Evolutionary conservation across 768 basidiomycete species (phyloP).

Genomic region (Phaeotremella skinneri): DNA sequence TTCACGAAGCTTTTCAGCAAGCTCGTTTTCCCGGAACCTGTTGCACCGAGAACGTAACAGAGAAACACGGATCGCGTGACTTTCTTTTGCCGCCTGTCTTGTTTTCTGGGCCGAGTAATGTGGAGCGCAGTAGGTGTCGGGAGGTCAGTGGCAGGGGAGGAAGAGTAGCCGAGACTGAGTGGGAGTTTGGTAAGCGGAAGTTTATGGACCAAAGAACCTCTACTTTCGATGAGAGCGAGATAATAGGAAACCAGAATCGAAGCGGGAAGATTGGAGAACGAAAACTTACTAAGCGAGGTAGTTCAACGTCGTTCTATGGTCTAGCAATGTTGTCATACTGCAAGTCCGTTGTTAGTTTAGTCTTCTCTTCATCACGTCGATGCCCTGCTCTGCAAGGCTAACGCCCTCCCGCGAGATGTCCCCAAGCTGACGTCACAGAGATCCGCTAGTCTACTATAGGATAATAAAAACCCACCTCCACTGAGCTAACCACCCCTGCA

Average conservation of each 20-base stretch:
- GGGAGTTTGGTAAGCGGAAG: neutral
- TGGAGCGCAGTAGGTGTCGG: slow-evolving; percentile 73
- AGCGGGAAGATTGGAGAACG: slow-evolving; percentile 1
- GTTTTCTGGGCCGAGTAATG: slow-evolving; percentile 76
- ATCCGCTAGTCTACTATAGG: neutral
- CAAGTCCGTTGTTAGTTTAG: too few relatives aligned
- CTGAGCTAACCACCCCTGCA: slow-evolving; percentile 96
- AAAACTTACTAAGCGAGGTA: slow-evolving; percentile 74
- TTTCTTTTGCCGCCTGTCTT: slow-evolving; percentile 81
- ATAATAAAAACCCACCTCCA: slow-evolving; percentile 71
- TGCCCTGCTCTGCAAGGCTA: too few relatives aligned
- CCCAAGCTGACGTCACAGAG: too few relatives aligned
- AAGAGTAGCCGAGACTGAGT: slow-evolving; percentile 70
- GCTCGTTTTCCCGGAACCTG: slow-evolving; percentile 91
- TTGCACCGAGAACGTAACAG: slow-evolving; percentile 90
- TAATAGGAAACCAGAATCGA: neutral
- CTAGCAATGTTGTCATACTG: slow-evolving; percentile 96
- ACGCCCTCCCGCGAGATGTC: too few relatives aligned
- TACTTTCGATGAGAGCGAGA: neutral
- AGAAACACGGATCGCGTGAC: slow-evolving; percentile 87
- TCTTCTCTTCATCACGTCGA: too few relatives aligned
- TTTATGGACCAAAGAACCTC: neutral
- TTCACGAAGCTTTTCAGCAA: slow-evolving; percentile 79
- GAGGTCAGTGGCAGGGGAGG: slow-evolving; percentile 46
- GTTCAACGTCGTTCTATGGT: slow-evolving; percentile 83